Percentiles rank a stretch among this genome's conserved stretches.
Conservation (phyloP, 202 grass and related monocot genomes). For the Elaeis oleifera region DNA sequence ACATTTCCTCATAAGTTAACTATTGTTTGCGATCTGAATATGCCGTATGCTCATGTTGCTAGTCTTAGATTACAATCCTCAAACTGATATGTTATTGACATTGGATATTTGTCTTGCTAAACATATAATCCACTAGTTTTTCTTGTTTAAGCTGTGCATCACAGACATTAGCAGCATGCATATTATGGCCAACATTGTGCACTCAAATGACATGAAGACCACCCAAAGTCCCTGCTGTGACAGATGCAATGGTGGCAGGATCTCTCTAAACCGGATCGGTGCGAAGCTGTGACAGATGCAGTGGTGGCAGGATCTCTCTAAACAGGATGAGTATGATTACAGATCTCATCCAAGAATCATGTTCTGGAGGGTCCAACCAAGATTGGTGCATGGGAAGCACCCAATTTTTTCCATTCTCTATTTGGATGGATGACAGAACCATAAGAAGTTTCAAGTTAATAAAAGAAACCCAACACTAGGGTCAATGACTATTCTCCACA, state of each 20-base stretch:
- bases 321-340: constrained; percentile 35
- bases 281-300: constrained; percentile 25
- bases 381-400: constrained; percentile 56
- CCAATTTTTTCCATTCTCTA: constrained; percentile 52
- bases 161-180: constrained; percentile 60
- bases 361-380: constrained; percentile 79
- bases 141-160: constrained; percentile 37
- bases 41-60: too few species aligned
- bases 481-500: constrained; percentile 82
- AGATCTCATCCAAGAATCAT: constrained; percentile 76
- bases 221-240: constrained; percentile 40
- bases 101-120: too few species aligned
- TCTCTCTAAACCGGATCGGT: constrained; percentile 60
- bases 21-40: too few species aligned
- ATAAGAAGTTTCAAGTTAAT: constrained; percentile 49
- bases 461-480: constrained; percentile 72
- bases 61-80: too few species aligned
- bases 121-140: neutral
- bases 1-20: too few species aligned
- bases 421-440: constrained; percentile 48
- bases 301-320: constrained; percentile 72
- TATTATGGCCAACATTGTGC: constrained; percentile 58
- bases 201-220: constrained; percentile 75
- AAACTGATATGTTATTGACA: too few species aligned
- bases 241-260: constrained; percentile 45